Evolutionary conservation across 2,329 filamentous ascomycete species (phyloP).

Genomic region (Colletotrichum cuscutae): DNA sequence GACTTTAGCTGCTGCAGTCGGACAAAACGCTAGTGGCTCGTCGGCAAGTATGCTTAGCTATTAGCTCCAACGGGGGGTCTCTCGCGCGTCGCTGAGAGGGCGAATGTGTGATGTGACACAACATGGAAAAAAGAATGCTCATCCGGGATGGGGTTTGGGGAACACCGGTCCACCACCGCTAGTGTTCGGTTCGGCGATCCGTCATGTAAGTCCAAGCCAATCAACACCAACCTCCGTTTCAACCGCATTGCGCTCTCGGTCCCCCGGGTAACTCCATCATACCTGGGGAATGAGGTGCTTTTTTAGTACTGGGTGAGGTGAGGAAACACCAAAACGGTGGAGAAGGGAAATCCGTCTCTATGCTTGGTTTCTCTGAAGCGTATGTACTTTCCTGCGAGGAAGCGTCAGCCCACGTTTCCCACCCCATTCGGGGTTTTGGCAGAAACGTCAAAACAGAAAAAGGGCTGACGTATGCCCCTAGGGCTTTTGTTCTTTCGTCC

Average conservation of each 20-base stretch:
- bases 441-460: neutral
- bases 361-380: neutral
- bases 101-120: neutral
- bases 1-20: slow-evolving; percentile 7
- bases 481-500: neutral
- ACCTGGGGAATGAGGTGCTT: neutral
- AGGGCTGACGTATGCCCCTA: neutral
- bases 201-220: slow-evolving; percentile 10
- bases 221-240: slow-evolving; percentile 12
- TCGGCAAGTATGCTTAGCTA: slow-evolving; percentile 14
- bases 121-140: neutral
- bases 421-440: neutral
- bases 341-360: neutral
- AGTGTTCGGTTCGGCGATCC: slow-evolving; percentile 21
- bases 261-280: slow-evolving; percentile 9
- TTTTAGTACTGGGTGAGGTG: neutral
- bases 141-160: slow-evolving; percentile 33
- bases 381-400: neutral
- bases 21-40: slow-evolving; percentile 2
- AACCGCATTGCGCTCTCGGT: slow-evolving; percentile 23
- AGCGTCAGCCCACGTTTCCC: neutral
- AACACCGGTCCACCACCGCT: slow-evolving; percentile 28
- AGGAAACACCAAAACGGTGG: neutral
- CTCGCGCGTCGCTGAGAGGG: too few relatives aligned
- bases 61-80: neutral